Conservation (phyloP, 2,329 filamentous ascomycete genomes). For the Claviceps sp. region DNA sequence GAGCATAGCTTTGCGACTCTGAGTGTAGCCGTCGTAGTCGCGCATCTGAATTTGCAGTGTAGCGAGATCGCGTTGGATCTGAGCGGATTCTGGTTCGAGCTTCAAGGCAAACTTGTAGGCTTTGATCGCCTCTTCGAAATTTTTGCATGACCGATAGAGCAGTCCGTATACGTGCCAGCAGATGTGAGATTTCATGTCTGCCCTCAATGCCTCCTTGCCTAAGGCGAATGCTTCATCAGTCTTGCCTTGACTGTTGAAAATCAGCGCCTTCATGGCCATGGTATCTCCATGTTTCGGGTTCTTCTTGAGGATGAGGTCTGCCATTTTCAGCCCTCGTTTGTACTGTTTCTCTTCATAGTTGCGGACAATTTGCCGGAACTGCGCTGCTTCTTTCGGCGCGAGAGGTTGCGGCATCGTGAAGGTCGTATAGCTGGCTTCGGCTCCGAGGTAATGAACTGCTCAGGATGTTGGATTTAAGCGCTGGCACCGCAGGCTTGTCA, state of each 20-base stretch:
- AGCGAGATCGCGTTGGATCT: slow-evolving; percentile 89
- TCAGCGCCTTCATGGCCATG: slow-evolving; percentile 96
- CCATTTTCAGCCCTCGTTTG: slow-evolving; percentile 84
- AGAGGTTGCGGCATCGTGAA: slow-evolving; percentile 56
- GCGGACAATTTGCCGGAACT: slow-evolving; percentile 90
- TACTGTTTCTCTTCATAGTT: slow-evolving; percentile 98
- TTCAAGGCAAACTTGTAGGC: slow-evolving; percentile 93
- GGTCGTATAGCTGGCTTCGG: background rate
- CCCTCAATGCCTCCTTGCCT: slow-evolving; percentile 81
- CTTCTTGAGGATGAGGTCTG: slow-evolving; percentile 93
- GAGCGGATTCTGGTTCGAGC: slow-evolving; percentile 84
- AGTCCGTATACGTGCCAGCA: slow-evolving; percentile 99
- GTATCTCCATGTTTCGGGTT: slow-evolving; percentile 95
- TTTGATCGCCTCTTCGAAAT: slow-evolving; percentile 98
- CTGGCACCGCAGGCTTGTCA: background rate
- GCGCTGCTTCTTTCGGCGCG: slow-evolving; percentile 76
- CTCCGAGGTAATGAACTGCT: background rate
- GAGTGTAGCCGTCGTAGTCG: slow-evolving; percentile 85
- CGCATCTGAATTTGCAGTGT: slow-evolving; percentile 92
- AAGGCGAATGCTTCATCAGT: slow-evolving; percentile 87
- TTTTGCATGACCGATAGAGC: slow-evolving; percentile 85
- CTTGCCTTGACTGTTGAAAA: slow-evolving; percentile 85
- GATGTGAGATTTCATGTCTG: slow-evolving; percentile 98
- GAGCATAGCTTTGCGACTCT: slow-evolving; percentile 79
- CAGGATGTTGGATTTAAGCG: background rate